Evolutionary conservation across 768 basidiomycete genomes (phyloP).

Genomic region (Coprinopsis marcescibilis): DNA sequence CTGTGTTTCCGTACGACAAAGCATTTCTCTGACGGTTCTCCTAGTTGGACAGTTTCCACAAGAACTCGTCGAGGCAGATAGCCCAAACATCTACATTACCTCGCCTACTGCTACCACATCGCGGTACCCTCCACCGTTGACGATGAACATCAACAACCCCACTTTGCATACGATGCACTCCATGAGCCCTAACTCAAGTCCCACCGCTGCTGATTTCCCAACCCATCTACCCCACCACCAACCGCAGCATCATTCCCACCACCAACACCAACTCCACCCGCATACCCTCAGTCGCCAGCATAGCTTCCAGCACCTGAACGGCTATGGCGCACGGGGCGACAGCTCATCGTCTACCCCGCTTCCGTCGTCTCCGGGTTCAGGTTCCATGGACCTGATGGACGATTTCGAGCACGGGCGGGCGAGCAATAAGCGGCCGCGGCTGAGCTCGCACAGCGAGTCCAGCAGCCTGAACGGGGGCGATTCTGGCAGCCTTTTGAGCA

Average conservation of each 20-base stretch:
- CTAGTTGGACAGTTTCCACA: slow-evolving; percentile 41
- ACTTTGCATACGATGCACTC: slow-evolving; percentile 30
- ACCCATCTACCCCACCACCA: slow-evolving; percentile 25
- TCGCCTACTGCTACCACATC: slow-evolving; percentile 46
- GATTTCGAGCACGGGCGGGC: slow-evolving; percentile 26
- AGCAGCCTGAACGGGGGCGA: neutral
- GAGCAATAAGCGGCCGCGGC: slow-evolving; percentile 49
- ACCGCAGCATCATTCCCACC: slow-evolving; percentile 32
- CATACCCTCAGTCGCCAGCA: slow-evolving; percentile 53
- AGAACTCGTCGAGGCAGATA: slow-evolving; percentile 53
- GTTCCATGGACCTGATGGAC: slow-evolving; percentile 42
- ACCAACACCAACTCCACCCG: slow-evolving; percentile 15
- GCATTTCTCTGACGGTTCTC: neutral
- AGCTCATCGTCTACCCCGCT: slow-evolving; percentile 30
- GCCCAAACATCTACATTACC: slow-evolving; percentile 70
- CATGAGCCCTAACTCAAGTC: slow-evolving; percentile 49
- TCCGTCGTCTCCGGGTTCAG: slow-evolving; percentile 36
- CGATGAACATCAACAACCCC: slow-evolving; percentile 33
- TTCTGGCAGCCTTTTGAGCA: slow-evolving; percentile 19
- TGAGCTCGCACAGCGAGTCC: too few species aligned
- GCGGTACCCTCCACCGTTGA: slow-evolving; percentile 38
- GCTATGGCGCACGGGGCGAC: slow-evolving; percentile 22
- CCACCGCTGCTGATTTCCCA: slow-evolving; percentile 44
- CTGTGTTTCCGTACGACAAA: slow-evolving; percentile 5
- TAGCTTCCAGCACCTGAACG: slow-evolving; percentile 47